These are phyloP conservation scores for Termitomyces sp. DNA, from an alignment of 768 basidiomycete species.

Conservation along the genomic window DNA sequence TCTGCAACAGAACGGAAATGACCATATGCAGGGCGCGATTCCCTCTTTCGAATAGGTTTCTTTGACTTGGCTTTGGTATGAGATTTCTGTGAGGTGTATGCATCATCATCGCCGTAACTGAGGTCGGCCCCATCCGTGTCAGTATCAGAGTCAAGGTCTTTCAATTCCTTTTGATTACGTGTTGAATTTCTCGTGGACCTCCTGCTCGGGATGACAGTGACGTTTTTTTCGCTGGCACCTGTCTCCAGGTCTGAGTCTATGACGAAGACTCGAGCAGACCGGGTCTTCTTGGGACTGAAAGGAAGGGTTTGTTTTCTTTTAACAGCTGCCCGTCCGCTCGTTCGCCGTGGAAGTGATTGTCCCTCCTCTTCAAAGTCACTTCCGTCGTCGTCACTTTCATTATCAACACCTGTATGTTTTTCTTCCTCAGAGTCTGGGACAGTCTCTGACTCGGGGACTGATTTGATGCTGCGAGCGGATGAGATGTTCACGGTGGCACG, in stretches of 20 bases:
- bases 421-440: slow-evolving; percentile 35
- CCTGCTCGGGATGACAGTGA: slow-evolving; percentile 32
- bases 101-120: slow-evolving; percentile 32
- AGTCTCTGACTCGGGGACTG: slow-evolving; percentile 26
- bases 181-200: slow-evolving; percentile 58
- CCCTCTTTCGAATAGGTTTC: slow-evolving; percentile 24
- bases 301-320: slow-evolving; percentile 40
- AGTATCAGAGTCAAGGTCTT: slow-evolving; percentile 27
- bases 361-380: slow-evolving; percentile 22
- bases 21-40: slow-evolving; percentile 41
- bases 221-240: slow-evolving; percentile 22
- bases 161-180: slow-evolving; percentile 39
- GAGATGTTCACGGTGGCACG: slow-evolving; percentile 23
- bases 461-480: slow-evolving; percentile 24
- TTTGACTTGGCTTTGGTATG: slow-evolving; percentile 19
- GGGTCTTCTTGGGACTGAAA: slow-evolving; percentile 68
- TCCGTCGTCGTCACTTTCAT: slow-evolving; percentile 22
- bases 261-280: slow-evolving; percentile 32
- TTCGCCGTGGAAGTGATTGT: slow-evolving; percentile 18
- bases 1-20: slow-evolving; percentile 40
- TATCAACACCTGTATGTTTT: slow-evolving; percentile 23
- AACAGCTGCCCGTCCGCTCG: slow-evolving; percentile 23
- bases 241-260: slow-evolving; percentile 37
- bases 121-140: slow-evolving; percentile 29
- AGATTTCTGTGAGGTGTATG: background rate